Conservation (phyloP, 495 filamentous ascomycete species). For the Aspergillus biplanus region DNA sequence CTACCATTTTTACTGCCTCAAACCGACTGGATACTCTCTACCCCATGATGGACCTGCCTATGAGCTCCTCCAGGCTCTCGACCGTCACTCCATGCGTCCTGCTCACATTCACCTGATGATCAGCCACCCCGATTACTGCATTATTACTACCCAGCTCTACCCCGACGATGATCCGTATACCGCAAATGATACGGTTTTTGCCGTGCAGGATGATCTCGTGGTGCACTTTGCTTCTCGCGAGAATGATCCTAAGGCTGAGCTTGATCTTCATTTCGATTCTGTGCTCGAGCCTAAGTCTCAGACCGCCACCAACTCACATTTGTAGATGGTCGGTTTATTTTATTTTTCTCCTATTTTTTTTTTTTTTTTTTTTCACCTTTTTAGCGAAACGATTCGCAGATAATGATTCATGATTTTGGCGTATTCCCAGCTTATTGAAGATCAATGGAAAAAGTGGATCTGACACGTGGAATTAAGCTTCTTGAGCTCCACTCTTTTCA, state of each 20-base stretch:
- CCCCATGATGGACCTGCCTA: constrained; percentile 76
- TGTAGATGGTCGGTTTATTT: no score
- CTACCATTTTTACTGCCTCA: constrained; percentile 81
- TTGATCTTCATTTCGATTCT: constrained; percentile 48
- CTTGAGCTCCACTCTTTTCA: no score
- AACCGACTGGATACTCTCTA: constrained; percentile 79
- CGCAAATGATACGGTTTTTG: constrained; percentile 65
- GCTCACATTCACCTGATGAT: constrained; percentile 56
- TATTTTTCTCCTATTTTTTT: no score
- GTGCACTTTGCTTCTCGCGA: constrained; percentile 64
- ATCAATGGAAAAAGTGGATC: no score
- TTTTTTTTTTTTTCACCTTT: no score
- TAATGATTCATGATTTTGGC: no score
- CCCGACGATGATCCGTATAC: constrained; percentile 62
- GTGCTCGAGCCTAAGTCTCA: no score
- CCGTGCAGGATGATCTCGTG: constrained; percentile 67
- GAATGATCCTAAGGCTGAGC: constrained; percentile 48
- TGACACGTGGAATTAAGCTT: no score
- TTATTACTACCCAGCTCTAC: constrained; percentile 67
- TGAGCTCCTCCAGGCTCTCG: constrained; percentile 68
- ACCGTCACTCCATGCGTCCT: constrained; percentile 62
- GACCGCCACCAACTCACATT: no score
- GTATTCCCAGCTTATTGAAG: no score
- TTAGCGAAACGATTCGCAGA: no score
- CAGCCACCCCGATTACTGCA: constrained; percentile 51